Conservation (phyloP, 1,284 basidiomycete species). For the Uromyces viciae-fabae region DNA sequence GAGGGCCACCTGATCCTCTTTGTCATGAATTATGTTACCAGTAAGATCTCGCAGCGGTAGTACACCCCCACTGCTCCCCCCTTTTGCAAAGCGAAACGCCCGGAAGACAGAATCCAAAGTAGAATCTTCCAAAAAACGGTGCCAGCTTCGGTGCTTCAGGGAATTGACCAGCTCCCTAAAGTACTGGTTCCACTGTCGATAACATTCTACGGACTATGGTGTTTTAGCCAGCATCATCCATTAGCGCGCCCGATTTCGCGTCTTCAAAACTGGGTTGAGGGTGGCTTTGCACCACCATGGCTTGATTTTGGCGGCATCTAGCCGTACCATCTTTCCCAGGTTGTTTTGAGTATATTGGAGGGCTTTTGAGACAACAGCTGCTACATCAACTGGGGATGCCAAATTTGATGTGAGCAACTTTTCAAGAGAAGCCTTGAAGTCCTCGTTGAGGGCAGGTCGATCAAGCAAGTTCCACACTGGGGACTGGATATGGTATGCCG, state of each 20-base stretch:
- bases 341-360: background rate
- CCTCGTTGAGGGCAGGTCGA: background rate
- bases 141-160: background rate
- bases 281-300: conserved; percentile 2
- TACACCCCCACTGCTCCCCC: too few species aligned
- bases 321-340: background rate
- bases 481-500: background rate
- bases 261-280: conserved; percentile 8
- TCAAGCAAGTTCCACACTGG: background rate
- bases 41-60: background rate
- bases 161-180: background rate
- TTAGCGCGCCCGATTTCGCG: background rate
- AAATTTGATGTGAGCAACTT: too few species aligned
- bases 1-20: background rate
- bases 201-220: background rate
- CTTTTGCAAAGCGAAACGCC: background rate
- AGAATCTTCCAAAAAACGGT: background rate
- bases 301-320: background rate
- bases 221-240: conserved; percentile 17
- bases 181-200: conserved; percentile 3
- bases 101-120: background rate
- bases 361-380: background rate
- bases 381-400: background rate
- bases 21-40: background rate
- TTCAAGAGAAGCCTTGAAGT: too few species aligned